These are phyloP conservation scores for Penicillium coprophilum DNA, from an alignment of 495 filamentous ascomycete species.

Conservation along the genomic window DNA sequence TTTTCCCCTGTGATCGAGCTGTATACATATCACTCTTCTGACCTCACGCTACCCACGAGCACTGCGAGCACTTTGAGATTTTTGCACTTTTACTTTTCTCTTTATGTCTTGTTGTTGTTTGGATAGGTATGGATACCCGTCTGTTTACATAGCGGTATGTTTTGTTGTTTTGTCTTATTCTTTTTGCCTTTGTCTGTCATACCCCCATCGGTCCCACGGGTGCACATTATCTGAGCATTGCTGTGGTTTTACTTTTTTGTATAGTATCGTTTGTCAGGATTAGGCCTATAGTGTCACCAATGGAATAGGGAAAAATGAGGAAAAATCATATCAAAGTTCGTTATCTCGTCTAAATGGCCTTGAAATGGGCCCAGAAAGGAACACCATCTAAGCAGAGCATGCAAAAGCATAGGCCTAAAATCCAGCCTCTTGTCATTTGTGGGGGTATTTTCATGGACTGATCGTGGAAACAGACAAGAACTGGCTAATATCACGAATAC, in stretches of 20 bases:
- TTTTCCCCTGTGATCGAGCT: constrained; percentile 4
- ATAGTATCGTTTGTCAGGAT: constrained; percentile 12
- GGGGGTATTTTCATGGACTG: constrained; percentile 3
- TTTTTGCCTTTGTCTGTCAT: constrained; percentile 9
- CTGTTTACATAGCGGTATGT: constrained; percentile 19
- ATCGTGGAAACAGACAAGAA: background rate
- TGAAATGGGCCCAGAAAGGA: background rate
- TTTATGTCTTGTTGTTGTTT: constrained; percentile 16
- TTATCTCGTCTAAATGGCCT: constrained; percentile 20
- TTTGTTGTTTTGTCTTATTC: constrained; percentile 9
- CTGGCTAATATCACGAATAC: constrained; percentile 6
- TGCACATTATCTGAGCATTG: constrained; percentile 1
- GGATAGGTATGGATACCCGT: constrained; percentile 33
- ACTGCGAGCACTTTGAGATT: constrained; percentile 20
- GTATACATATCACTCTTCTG: background rate
- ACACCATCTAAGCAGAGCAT: background rate
- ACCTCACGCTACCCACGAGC: constrained; percentile 28
- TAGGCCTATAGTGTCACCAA: constrained; percentile 5
- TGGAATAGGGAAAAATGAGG: background rate
- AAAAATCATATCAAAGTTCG: constrained; percentile 14
- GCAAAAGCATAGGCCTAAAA: background rate
- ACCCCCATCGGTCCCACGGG: background rate
- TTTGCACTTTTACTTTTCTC: constrained; percentile 11
- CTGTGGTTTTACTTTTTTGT: constrained; percentile 16
- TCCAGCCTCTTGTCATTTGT: background rate